Percentiles rank a stretch among this genome's conserved stretches.
phyloP scores from a whole-genome alignment of 345 rosid species.

The Lumnitzera littorea region DNA sequence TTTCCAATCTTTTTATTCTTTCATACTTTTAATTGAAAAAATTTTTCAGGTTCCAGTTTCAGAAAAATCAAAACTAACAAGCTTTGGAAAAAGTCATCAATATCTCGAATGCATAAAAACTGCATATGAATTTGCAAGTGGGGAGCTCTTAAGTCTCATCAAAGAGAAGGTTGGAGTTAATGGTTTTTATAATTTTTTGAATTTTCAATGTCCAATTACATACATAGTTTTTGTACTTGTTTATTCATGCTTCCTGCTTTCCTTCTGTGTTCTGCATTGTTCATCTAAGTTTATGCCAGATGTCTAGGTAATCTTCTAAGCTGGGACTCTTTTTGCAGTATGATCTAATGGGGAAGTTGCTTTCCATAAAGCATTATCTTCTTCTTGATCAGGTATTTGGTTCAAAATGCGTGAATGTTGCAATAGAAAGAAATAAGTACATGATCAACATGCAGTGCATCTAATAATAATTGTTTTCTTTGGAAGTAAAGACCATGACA shows the following conservation, averaged over 20 bases:
- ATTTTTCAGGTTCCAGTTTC: constrained; percentile 62
- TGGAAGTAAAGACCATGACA: not conserved
- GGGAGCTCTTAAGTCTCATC: constrained; percentile 77
- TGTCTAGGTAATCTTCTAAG: too few species aligned
- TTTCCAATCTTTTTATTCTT: constrained; percentile 5
- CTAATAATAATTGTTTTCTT: too few species aligned
- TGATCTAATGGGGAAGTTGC: constrained; percentile 82
- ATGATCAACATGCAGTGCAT: too few species aligned
- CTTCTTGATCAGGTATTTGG: constrained; percentile 90
- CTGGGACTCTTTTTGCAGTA: constrained; percentile 31
- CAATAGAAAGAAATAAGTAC: too few species aligned
- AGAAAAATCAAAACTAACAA: constrained; percentile 72
- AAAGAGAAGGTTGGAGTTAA: constrained; percentile 58
- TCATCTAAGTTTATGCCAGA: constrained; percentile 8
- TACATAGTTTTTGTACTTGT: not conserved
- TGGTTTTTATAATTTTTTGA: not conserved
- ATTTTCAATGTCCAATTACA: not conserved
- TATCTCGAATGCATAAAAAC: constrained; percentile 91
- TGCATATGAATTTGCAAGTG: constrained; percentile 86
- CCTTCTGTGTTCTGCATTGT: constrained; percentile 6
- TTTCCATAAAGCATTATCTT: constrained; percentile 92
- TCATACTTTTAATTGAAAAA: constrained; percentile 12
- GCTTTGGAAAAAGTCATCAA: constrained; percentile 82
- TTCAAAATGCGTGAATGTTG: too few species aligned
- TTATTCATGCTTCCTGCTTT: not conserved